These are phyloP conservation scores for Amaranthus palmeri DNA, from an alignment of 148 eudicot genomes.

Conservation along the genomic window DNA sequence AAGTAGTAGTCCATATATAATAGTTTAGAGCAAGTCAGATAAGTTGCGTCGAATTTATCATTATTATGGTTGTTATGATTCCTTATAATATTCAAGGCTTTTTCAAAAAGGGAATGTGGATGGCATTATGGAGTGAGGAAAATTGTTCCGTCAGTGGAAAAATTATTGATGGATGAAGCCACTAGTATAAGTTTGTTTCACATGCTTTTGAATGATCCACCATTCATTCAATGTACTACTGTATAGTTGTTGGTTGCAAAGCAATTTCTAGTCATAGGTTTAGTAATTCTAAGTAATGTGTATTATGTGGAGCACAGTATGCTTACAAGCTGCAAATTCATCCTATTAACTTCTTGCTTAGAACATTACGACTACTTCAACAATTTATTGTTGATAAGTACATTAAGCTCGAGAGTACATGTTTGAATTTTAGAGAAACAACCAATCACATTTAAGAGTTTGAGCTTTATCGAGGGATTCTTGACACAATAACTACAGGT, in stretches of 20 bases:
- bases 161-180: background rate
- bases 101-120: background rate
- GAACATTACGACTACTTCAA: background rate
- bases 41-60: background rate
- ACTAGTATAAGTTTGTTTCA: background rate
- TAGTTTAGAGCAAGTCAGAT: background rate
- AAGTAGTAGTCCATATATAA: background rate
- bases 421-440: background rate
- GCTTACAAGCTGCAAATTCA: background rate
- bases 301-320: background rate
- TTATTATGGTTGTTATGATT: constrained; percentile 10
- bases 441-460: background rate
- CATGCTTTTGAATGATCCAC: no score
- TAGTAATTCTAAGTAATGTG: background rate
- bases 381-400: background rate
- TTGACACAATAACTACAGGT: background rate
- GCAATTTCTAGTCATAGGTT: no score
- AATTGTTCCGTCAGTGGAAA: background rate
- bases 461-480: background rate
- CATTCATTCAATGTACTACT: no score
- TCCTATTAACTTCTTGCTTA: background rate
- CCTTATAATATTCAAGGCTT: background rate
- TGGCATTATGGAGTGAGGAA: background rate
- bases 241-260: no score
- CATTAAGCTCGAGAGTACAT: background rate